Evolutionary conservation across 257 asterid genomes (phyloP).

Genomic region (Phtheirospermum japonicum): DNA sequence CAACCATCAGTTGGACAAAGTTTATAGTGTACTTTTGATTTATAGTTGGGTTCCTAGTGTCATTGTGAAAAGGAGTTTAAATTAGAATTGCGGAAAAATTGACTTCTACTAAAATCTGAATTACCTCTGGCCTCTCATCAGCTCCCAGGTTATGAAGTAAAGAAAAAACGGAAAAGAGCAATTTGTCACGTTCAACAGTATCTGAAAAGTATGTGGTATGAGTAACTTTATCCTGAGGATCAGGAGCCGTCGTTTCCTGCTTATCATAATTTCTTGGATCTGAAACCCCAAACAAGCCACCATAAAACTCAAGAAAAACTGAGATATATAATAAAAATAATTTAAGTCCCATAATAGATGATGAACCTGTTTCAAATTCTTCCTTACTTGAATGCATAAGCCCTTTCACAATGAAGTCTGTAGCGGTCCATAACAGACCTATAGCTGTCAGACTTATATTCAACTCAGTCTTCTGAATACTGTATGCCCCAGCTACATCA

Average conservation of each 20-base stretch:
- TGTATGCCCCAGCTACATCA: slow-evolving; percentile 91
- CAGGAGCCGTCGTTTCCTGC: slow-evolving; percentile 36
- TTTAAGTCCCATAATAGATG: slow-evolving; percentile 26
- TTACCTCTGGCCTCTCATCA: slow-evolving; percentile 98
- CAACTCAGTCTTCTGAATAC: slow-evolving; percentile 87
- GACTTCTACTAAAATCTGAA: slow-evolving; percentile 25
- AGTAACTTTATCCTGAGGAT: slow-evolving; percentile 37
- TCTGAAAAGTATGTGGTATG: slow-evolving; percentile 38
- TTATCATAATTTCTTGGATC: slow-evolving; percentile 43
- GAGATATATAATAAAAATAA: slow-evolving; percentile 17
- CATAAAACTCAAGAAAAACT: slow-evolving; percentile 20
- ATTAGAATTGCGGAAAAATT: slow-evolving; percentile 7
- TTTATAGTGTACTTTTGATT: slow-evolving; percentile 1
- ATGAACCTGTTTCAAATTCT: slow-evolving; percentile 57
- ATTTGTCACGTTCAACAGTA: slow-evolving; percentile 58
- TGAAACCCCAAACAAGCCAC: slow-evolving; percentile 41
- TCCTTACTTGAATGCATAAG: slow-evolving; percentile 42
- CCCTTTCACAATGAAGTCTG: slow-evolving; percentile 88
- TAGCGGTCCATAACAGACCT: slow-evolving; percentile 94
- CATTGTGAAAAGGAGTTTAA: not conserved
- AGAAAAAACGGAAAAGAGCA: slow-evolving; percentile 83
- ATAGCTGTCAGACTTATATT: slow-evolving; percentile 96
- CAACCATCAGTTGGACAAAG: slow-evolving; percentile 17
- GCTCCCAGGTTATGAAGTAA: slow-evolving; percentile 85
- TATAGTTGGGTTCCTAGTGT: slow-evolving; percentile 16